Evolutionary conservation across 176 grass and related monocot species (phyloP).

Genomic region (Stipa capillata): DNA sequence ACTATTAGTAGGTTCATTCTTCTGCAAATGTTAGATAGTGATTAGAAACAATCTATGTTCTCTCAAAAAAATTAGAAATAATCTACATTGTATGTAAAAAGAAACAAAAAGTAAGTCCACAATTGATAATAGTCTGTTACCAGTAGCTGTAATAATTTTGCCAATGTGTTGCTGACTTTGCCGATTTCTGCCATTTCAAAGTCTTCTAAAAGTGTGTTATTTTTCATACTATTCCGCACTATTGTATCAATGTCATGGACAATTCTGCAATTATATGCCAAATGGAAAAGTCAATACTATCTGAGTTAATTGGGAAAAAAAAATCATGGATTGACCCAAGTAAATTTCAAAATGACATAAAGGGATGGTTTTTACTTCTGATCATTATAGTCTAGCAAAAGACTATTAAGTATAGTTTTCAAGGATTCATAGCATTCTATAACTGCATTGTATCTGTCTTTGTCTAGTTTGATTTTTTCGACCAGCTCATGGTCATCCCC

Average conservation of each 20-base stretch:
- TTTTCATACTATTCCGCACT: slow-evolving; percentile 20
- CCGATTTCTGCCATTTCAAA: slow-evolving; percentile 49
- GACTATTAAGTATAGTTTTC: slow-evolving; percentile 32
- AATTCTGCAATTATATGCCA: slow-evolving; percentile 34
- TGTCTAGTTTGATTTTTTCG: slow-evolving; percentile 51
- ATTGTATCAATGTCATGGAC: slow-evolving; percentile 23
- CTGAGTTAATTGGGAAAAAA: neutral
- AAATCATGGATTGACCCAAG: neutral
- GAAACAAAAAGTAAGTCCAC: neutral
- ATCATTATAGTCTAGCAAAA: slow-evolving; percentile 40
- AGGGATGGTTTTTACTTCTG: slow-evolving; percentile 28
- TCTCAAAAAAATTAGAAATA: slow-evolving; percentile 6
- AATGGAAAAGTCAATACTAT: neutral
- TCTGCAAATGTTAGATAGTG: slow-evolving; percentile 35
- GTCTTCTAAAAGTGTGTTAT: slow-evolving; percentile 24
- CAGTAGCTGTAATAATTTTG: slow-evolving; percentile 49
- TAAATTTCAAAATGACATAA: slow-evolving; percentile 10
- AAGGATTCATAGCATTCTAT: slow-evolving; percentile 65
- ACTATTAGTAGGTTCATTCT: slow-evolving; percentile 25
- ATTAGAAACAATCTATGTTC: slow-evolving; percentile 9
- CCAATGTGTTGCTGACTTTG: slow-evolving; percentile 44
- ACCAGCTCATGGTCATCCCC: slow-evolving; percentile 47
- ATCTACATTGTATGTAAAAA: slow-evolving; percentile 4
- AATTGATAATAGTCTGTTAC: neutral
- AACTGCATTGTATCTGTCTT: slow-evolving; percentile 53